Percentiles rank a stretch among this genome's conserved stretches.
phyloP scores from a whole-genome alignment of 208 protist genomes.

The Trypanosoma brucei region DNA sequence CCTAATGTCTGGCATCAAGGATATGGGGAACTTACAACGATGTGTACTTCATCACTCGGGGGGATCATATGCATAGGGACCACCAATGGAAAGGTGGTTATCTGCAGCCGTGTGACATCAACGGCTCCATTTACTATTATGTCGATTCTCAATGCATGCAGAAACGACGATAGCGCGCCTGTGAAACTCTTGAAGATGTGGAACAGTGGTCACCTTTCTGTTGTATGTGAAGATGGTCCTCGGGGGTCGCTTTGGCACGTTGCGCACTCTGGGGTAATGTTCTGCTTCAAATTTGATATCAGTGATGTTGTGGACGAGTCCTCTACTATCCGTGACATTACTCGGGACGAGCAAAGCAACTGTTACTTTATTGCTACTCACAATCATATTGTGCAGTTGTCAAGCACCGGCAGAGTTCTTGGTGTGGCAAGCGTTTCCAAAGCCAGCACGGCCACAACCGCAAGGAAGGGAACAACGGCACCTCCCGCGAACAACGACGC shows the following conservation, averaged over 20 bases:
- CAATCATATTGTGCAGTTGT: slow-evolving; percentile 34
- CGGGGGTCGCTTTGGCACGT: slow-evolving; percentile 49
- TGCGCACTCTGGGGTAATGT: slow-evolving; percentile 26
- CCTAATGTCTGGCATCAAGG: slow-evolving; percentile 32
- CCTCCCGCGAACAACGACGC: not conserved
- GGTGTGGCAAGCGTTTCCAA: slow-evolving; percentile 21
- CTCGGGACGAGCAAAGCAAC: slow-evolving; percentile 24
- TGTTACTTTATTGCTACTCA: slow-evolving; percentile 38
- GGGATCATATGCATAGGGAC: slow-evolving; percentile 56
- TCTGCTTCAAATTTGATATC: slow-evolving; percentile 31
- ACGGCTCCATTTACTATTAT: slow-evolving; percentile 28
- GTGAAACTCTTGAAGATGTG: slow-evolving; percentile 36
- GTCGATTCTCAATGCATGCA: slow-evolving; percentile 29
- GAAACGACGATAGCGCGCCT: slow-evolving; percentile 1
- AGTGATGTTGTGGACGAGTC: slow-evolving; percentile 14
- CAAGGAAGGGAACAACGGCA: not conserved
- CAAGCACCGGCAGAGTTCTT: slow-evolving; percentile 33
- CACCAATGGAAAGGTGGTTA: slow-evolving; percentile 37
- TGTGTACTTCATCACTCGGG: slow-evolving; percentile 40
- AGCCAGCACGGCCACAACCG: not conserved
- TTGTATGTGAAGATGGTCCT: slow-evolving; percentile 23
- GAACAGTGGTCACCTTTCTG: slow-evolving; percentile 37
- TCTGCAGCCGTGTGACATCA: slow-evolving; percentile 30
- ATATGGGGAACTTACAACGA: slow-evolving; percentile 35
- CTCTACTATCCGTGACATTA: slow-evolving; percentile 28